phyloP scores from a whole-genome alignment of 805 yeast species.

The Candida hungchunana region DNA sequence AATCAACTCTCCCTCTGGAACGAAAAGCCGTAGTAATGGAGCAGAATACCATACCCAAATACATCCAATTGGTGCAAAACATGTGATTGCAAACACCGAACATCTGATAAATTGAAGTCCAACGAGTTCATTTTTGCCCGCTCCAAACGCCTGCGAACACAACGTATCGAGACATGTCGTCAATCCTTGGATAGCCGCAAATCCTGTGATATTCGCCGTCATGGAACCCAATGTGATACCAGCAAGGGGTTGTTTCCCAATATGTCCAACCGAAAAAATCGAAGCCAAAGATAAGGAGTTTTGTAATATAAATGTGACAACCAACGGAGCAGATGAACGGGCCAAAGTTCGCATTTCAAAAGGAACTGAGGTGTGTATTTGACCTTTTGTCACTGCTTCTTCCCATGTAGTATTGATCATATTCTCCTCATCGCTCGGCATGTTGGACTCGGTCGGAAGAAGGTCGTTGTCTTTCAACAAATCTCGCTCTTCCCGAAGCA shows the following conservation, averaged over 20 bases:
- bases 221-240: conserved; percentile 81
- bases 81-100: conserved; percentile 31
- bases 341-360: conserved; percentile 20
- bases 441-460: conserved; percentile 5
- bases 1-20: conserved; percentile 20
- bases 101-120: conserved; percentile 75
- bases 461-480: conserved; percentile 21
- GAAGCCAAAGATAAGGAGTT: conserved; percentile 27
- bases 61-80: conserved; percentile 24
- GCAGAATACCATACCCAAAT: conserved; percentile 21
- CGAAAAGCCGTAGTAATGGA: conserved; percentile 17
- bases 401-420: conserved; percentile 24
- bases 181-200: conserved; percentile 78
- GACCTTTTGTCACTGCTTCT: conserved; percentile 22
- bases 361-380: conserved; percentile 18
- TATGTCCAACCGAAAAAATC: conserved; percentile 57
- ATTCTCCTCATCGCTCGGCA: conserved; percentile 8
- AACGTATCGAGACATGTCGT: conserved; percentile 80
- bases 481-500: conserved; percentile 22
- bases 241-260: conserved; percentile 75
- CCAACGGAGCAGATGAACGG: conserved; percentile 23
- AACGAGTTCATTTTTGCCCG: conserved; percentile 66
- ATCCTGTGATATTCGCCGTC: conserved; percentile 73
- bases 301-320: conserved; percentile 25
- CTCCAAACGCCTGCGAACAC: conserved; percentile 84